These are phyloP conservation scores for Mycena citricolor DNA, from an alignment of 1,284 basidiomycete species.

Conservation along the genomic window DNA sequence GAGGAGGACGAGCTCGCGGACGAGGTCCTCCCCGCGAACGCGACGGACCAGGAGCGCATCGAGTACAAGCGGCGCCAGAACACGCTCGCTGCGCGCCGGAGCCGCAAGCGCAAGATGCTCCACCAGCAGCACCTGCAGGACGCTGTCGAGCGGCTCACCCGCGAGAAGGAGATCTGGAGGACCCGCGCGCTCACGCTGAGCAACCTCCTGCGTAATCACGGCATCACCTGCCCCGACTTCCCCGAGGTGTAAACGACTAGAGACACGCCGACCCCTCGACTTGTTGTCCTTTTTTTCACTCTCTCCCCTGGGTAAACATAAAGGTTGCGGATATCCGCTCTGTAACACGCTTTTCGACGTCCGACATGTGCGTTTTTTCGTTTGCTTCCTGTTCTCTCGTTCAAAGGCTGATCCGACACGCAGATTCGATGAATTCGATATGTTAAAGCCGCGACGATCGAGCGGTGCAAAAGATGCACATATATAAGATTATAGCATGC, in stretches of 20 bases:
- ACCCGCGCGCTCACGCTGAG: conserved; percentile 44
- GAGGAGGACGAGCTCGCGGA: conserved; percentile 50
- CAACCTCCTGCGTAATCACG: conserved; percentile 49
- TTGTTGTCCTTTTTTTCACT: conserved; percentile 3
- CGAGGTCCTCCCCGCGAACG: conserved; percentile 38
- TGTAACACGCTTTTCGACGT: conserved; percentile 19
- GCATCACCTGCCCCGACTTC: conserved; percentile 44
- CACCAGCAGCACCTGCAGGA: conserved; percentile 60
- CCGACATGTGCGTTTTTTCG: conserved; percentile 22
- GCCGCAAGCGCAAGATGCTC: conserved; percentile 73
- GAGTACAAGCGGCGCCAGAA: conserved; percentile 79
- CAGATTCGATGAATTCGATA: conserved; percentile 23
- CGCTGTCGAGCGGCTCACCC: conserved; percentile 43
- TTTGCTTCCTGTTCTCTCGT: background rate
- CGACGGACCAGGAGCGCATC: conserved; percentile 68
- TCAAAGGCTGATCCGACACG: conserved; percentile 5
- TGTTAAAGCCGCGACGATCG: conserved; percentile 24
- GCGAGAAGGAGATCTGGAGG: conserved; percentile 55
- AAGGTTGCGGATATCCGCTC: conserved; percentile 11
- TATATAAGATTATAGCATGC: no score
- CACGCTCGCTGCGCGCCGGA: conserved; percentile 78
- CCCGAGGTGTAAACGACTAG: conserved; percentile 18
- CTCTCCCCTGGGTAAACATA: conserved; percentile 16
- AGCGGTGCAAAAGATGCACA: no score
- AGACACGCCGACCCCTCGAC: conserved; percentile 1